Percentiles rank a stretch among this genome's conserved stretches.
phyloP scores from a whole-genome alignment of 768 basidiomycete genomes.

The Collybia mongolica region DNA sequence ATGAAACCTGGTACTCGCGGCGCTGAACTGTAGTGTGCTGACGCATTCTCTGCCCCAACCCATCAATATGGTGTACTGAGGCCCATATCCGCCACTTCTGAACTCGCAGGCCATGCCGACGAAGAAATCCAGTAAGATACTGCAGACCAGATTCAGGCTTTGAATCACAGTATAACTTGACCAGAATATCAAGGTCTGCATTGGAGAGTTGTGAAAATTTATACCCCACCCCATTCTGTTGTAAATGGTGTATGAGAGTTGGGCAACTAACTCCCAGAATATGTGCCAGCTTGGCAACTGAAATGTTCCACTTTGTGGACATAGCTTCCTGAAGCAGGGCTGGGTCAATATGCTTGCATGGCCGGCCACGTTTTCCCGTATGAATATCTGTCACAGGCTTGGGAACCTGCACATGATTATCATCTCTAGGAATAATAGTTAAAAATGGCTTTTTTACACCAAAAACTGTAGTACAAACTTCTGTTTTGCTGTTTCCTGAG shows the following conservation, averaged over 20 bases:
- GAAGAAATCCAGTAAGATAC: conserved; percentile 26
- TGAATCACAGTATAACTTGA: conserved; percentile 16
- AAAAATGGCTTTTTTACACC: no score
- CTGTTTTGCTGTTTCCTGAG: background rate
- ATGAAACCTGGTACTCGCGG: conserved; percentile 14
- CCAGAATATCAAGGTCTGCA: background rate
- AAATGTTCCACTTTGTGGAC: background rate
- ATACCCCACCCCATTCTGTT: background rate
- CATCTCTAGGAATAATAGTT: background rate
- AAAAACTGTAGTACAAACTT: background rate
- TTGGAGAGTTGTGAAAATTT: conserved; percentile 4
- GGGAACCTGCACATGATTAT: background rate
- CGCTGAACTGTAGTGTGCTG: conserved; percentile 14
- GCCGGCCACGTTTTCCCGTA: conserved; percentile 1
- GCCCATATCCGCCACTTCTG: conserved; percentile 18
- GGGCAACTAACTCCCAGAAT: background rate
- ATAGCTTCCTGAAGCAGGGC: background rate
- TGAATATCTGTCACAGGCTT: background rate
- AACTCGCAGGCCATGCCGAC: conserved; percentile 21
- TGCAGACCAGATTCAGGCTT: conserved; percentile 22
- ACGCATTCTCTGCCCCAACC: conserved; percentile 18
- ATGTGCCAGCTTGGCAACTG: background rate
- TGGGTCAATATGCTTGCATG: background rate
- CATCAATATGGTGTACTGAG: conserved; percentile 24
- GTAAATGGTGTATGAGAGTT: background rate